Percentiles rank a stretch among this genome's conserved stretches.
Evolutionary conservation across 176 grass and related monocot genomes (phyloP).

Genomic region (Phyllostachys edulis): DNA sequence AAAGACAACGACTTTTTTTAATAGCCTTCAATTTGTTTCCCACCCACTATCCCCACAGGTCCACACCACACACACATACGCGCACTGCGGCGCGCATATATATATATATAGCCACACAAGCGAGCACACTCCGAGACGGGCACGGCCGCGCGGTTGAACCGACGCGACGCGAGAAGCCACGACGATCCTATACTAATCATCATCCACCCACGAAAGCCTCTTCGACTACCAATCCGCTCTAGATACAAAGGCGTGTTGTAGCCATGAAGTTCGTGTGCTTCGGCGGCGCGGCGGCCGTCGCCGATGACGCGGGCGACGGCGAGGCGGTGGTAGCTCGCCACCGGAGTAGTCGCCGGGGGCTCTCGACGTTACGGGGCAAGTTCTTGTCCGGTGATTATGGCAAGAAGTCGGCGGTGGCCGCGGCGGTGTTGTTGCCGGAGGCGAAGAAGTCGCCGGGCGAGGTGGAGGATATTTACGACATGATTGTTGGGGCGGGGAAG

Average conservation of each 20-base stretch:
- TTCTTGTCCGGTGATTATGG: background rate
- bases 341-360: background rate
- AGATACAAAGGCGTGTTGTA: background rate
- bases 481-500: background rate
- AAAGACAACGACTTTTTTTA: too few relatives aligned
- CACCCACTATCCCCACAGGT: background rate
- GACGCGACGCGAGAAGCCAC: background rate
- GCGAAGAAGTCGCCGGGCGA: background rate
- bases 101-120: background rate
- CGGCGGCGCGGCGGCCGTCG: constrained; percentile 13
- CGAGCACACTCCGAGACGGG: background rate
- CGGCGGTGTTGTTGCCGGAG: background rate
- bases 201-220: background rate
- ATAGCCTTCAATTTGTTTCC: too few relatives aligned
- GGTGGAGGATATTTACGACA: background rate
- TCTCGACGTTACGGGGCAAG: background rate
- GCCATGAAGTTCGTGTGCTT: constrained; percentile 41
- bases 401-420: background rate
- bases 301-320: background rate
- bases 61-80: background rate
- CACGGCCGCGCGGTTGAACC: background rate
- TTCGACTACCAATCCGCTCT: background rate
- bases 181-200: background rate
- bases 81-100: background rate
- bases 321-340: background rate